These are phyloP conservation scores for Phytophthora ohioensis DNA, from an alignment of 352 stramenopile species.

Conservation along the genomic window DNA sequence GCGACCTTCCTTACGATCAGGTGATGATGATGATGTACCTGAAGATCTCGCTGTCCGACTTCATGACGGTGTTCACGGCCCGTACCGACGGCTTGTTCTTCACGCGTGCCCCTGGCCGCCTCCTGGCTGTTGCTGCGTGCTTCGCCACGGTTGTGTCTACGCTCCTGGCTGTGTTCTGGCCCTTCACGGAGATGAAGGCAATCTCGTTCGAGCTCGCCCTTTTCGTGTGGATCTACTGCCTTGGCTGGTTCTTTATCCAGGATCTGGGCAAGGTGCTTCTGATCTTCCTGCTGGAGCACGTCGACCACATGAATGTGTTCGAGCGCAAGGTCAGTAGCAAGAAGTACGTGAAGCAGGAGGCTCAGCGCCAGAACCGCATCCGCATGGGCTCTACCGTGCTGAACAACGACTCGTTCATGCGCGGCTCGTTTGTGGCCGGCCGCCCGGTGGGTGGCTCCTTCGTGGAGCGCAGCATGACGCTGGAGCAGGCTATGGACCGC, in stretches of 20 bases:
- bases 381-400: conserved; percentile 72
- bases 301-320: conserved; percentile 65
- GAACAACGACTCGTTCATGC: conserved; percentile 72
- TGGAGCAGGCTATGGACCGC: conserved; percentile 81
- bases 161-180: conserved; percentile 87
- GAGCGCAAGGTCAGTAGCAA: conserved; percentile 67
- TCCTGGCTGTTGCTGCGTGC: conserved; percentile 77
- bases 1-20: conserved; percentile 88
- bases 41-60: conserved; percentile 95
- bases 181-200: conserved; percentile 77
- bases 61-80: conserved; percentile 93
- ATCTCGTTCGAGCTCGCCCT: conserved; percentile 77
- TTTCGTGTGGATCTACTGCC: conserved; percentile 92
- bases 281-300: conserved; percentile 69
- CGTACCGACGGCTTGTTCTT: conserved; percentile 89
- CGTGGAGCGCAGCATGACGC: conserved; percentile 64
- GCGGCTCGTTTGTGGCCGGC: conserved; percentile 82
- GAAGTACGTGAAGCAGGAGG: conserved; percentile 68
- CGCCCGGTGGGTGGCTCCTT: conserved; percentile 69
- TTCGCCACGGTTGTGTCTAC: conserved; percentile 87
- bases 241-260: conserved; percentile 91
- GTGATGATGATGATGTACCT: conserved; percentile 95
- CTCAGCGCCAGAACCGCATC: conserved; percentile 82
- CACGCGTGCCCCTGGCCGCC: conserved; percentile 67
- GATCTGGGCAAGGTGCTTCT: conserved; percentile 80